Evolutionary conservation across 2,329 filamentous ascomycete species (phyloP).

Genomic region (Pseudogymnoascus verrucosus): DNA sequence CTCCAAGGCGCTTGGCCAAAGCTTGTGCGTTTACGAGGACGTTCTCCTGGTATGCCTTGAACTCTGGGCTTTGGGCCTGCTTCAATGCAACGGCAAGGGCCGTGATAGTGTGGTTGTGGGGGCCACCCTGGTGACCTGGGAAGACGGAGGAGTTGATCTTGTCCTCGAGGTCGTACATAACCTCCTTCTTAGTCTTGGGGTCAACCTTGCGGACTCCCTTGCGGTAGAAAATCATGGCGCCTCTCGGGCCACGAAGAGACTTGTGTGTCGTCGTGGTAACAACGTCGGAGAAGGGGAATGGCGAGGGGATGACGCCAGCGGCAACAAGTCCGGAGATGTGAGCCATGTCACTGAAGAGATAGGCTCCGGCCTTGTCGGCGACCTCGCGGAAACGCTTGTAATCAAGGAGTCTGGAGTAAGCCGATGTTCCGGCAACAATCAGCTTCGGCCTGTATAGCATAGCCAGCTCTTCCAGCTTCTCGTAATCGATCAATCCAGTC

Average conservation of each 20-base stretch:
- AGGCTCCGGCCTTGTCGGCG: slow-evolving; percentile 83
- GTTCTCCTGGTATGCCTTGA: slow-evolving; percentile 84
- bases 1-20: slow-evolving; percentile 61
- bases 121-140: slow-evolving; percentile 94
- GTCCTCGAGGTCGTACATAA: slow-evolving; percentile 80
- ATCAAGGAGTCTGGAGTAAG: slow-evolving; percentile 93
- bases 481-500: slow-evolving; percentile 93
- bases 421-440: slow-evolving; percentile 88
- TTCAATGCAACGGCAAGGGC: slow-evolving; percentile 90
- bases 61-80: slow-evolving; percentile 82
- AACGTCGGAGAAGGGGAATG: slow-evolving; percentile 84
- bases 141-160: slow-evolving; percentile 97
- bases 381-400: slow-evolving; percentile 89
- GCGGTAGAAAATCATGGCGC: slow-evolving; percentile 97
- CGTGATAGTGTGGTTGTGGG: slow-evolving; percentile 98
- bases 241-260: slow-evolving; percentile 86
- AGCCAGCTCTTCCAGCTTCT: slow-evolving; percentile 79
- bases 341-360: slow-evolving; percentile 92
- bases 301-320: slow-evolving; percentile 81
- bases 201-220: slow-evolving; percentile 72
- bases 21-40: slow-evolving; percentile 88
- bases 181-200: slow-evolving; percentile 72
- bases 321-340: slow-evolving; percentile 94
- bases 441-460: slow-evolving; percentile 90
- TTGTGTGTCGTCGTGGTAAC: slow-evolving; percentile 99